A percentile compares a stretch with the other conserved stretches of the same genome.
phyloP scores from a whole-genome alignment of 129 eudicot genomes.

The Pseudognaphalium luteoalbum region DNA sequence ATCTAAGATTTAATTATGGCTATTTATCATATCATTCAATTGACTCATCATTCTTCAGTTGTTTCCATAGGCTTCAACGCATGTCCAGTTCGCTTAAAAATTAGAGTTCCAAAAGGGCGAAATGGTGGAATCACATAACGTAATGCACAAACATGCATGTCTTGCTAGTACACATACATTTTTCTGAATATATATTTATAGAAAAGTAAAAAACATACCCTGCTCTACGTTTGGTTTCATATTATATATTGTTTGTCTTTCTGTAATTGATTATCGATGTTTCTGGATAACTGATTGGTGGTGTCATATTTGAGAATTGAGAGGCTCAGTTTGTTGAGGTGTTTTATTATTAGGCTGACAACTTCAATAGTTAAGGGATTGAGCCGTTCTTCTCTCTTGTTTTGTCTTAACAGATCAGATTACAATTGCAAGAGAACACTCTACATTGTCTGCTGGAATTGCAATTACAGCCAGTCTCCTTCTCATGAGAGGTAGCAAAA shows the following conservation, averaged over 20 bases:
- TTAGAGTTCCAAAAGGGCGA: neutral
- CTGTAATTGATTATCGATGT: slow-evolving; percentile 8
- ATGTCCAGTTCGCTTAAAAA: neutral
- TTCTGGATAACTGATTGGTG: neutral
- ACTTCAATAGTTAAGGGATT: neutral
- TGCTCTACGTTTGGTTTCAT: neutral
- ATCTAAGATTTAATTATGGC: neutral
- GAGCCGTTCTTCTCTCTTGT: slow-evolving; percentile 8
- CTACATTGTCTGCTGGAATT: slow-evolving; percentile 60
- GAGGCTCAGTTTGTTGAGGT: neutral
- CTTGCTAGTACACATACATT: neutral
- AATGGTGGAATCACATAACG: neutral
- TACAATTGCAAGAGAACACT: slow-evolving; percentile 57
- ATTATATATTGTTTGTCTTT: neutral
- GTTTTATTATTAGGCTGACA: slow-evolving; percentile 6
- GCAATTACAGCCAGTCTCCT: slow-evolving; percentile 60
- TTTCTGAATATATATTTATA: neutral
- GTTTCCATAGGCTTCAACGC: neutral
- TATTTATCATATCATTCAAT: neutral
- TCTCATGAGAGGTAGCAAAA: slow-evolving; percentile 60
- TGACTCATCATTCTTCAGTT: neutral
- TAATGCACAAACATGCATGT: neutral
- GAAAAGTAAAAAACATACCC: slow-evolving; percentile 2
- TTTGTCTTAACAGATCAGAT: slow-evolving; percentile 53
- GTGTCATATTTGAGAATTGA: slow-evolving; percentile 3